Conservation (phyloP, 2,329 filamentous ascomycete genomes). For the Arthrocladium fulminans region DNA sequence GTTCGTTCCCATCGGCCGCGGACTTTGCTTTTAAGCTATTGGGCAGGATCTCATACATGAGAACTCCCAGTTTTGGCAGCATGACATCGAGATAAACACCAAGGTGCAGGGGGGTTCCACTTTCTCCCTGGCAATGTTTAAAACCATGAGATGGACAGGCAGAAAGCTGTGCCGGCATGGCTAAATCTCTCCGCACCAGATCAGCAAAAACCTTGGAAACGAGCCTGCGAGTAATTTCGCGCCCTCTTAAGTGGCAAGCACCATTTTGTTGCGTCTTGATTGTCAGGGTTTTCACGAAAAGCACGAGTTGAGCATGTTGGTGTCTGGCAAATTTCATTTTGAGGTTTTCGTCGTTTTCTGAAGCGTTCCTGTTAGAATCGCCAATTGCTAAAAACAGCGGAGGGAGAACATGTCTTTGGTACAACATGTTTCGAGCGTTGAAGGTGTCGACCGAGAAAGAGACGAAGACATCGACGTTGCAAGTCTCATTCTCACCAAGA, state of each 20-base stretch:
- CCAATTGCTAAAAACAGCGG: not conserved
- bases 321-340: not conserved
- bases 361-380: not conserved
- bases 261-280: not conserved
- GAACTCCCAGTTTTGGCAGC: not conserved
- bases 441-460: conserved; percentile 40
- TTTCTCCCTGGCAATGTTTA: not conserved
- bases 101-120: not conserved
- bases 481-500: conserved; percentile 22
- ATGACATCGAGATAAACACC: not conserved
- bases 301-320: not conserved
- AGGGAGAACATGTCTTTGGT: conserved; percentile 40
- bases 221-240: not conserved
- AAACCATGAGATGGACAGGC: not conserved
- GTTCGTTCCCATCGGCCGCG: too few relatives aligned
- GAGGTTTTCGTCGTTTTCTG: not conserved
- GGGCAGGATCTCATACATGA: too few relatives aligned
- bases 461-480: conserved; percentile 19
- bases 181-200: conserved; percentile 1
- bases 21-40: too few relatives aligned
- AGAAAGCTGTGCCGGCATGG: not conserved
- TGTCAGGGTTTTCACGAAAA: not conserved
- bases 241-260: not conserved
- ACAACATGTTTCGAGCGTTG: conserved; percentile 43
- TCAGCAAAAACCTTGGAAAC: not conserved